Evolutionary conservation across 1,139 yeast species (phyloP).

Genomic region (Hanseniaspora sp.): DNA sequence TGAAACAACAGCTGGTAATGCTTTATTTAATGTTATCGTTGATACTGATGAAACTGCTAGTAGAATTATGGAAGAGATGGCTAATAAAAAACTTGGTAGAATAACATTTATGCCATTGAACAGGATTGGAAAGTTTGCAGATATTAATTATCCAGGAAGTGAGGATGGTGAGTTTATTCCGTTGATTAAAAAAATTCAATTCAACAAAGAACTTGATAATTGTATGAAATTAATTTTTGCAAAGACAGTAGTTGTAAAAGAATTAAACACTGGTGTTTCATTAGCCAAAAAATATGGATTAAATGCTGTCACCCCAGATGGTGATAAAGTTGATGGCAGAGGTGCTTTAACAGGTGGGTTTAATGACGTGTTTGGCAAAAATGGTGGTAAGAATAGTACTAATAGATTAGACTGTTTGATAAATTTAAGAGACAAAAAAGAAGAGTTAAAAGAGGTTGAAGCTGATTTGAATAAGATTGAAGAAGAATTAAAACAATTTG

Average conservation of each 20-base stretch:
- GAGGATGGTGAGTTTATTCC: slow-evolving; percentile 49
- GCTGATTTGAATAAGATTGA: slow-evolving; percentile 33
- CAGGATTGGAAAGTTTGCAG: slow-evolving; percentile 56
- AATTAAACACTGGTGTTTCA: slow-evolving; percentile 57
- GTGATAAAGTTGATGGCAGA: slow-evolving; percentile 72
- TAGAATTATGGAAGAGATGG: slow-evolving; percentile 61
- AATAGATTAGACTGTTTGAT: slow-evolving; percentile 65
- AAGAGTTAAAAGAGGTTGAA: slow-evolving; percentile 36
- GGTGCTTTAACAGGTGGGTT: slow-evolving; percentile 90
- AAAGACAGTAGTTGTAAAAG: slow-evolving; percentile 63
- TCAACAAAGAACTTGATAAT: slow-evolving; percentile 41
- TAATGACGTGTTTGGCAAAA: slow-evolving; percentile 38
- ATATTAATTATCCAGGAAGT: slow-evolving; percentile 33
- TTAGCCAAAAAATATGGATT: slow-evolving; percentile 52
- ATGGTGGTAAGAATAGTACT: background rate
- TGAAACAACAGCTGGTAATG: slow-evolving; percentile 79
- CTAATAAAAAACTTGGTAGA: slow-evolving; percentile 63
- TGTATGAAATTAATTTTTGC: slow-evolving; percentile 78
- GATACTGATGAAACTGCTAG: slow-evolving; percentile 81
- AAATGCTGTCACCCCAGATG: slow-evolving; percentile 79
- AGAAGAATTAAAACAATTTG: slow-evolving; percentile 33
- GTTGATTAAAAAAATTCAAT: slow-evolving; percentile 59
- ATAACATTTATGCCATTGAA: slow-evolving; percentile 86
- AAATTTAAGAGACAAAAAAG: slow-evolving; percentile 41
- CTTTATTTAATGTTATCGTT: slow-evolving; percentile 80